phyloP scores from a whole-genome alignment of 192 early-diverging fungal genomes.

The Linderina pennispora region DNA sequence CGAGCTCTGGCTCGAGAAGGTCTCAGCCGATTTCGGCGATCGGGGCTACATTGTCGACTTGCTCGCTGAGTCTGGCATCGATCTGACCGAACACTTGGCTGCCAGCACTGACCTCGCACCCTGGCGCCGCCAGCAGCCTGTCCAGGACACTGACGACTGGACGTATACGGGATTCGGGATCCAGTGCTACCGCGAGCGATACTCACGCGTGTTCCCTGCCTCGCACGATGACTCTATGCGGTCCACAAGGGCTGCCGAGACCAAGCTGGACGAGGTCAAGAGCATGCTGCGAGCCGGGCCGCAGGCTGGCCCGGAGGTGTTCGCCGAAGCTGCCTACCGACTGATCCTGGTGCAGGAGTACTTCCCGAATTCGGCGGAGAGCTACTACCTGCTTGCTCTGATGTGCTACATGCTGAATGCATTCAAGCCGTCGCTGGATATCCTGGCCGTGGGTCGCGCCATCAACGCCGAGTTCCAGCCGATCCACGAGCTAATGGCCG shows the following conservation, averaged over 20 bases:
- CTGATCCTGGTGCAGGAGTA: constrained; percentile 38
- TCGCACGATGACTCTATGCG: constrained; percentile 13
- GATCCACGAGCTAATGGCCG: constrained; percentile 24
- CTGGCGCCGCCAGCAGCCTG: constrained; percentile 11
- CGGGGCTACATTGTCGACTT: constrained; percentile 27
- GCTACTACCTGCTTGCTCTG: constrained; percentile 46
- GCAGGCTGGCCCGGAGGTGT: constrained; percentile 15
- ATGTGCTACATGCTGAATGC: constrained; percentile 42
- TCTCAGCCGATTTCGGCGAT: constrained; percentile 41
- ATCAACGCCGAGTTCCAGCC: constrained; percentile 28
- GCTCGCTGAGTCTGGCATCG: constrained; percentile 36
- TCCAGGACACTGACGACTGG: neutral
- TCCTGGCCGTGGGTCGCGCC: constrained; percentile 26
- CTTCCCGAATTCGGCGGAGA: constrained; percentile 40
- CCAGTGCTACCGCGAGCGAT: constrained; percentile 35
- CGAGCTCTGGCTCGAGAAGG: constrained; percentile 37
- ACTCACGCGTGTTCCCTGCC: constrained; percentile 20
- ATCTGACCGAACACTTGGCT: constrained; percentile 24
- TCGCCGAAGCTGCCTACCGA: constrained; percentile 29
- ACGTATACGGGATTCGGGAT: constrained; percentile 14
- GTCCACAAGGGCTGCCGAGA: constrained; percentile 17
- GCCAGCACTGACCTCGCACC: constrained; percentile 19
- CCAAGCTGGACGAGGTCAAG: constrained; percentile 25
- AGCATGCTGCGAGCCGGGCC: constrained; percentile 35
- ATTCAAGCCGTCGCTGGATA: constrained; percentile 23